Base-by-base conservation (phyloP, 805 yeast genomes). In the Suhomyces sp. region DNA sequence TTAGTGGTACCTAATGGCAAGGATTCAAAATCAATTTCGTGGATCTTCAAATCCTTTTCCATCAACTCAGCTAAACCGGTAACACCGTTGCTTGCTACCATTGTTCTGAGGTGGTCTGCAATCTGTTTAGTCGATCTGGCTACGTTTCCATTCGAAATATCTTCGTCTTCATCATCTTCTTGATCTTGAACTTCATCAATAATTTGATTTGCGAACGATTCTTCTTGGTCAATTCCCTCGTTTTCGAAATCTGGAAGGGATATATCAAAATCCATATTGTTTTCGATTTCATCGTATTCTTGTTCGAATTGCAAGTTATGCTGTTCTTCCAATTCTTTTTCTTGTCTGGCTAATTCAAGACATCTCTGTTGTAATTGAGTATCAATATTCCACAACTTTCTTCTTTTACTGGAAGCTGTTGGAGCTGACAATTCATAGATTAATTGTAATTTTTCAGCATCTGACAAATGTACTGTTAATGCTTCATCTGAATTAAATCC, bases 111-210 rank as follows among this genome's bases (percentile, higher is more conserved):
- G 5, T 67, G 64, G 8, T 53, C 54, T 0, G 83, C 86, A 6
- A 83, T 68, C 43, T 75, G 72, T 3, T 64, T 54, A 0, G 88
- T 80, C 4, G 79, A 61, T 40, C 68, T 63, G 3, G 79, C 66
- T 18, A 65, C 58, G 17, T 67, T 60, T 12, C 44, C 65, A 18
- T 36, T 52, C 27, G 42, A 44, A 11, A 30, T n/a, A 16, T 39
- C 46, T 32, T 40, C 46, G 14, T 52, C 54, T 35, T 51, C 42
- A 13, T 35, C 44, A 16, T 20, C 35, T 19, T 51, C 58, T 17
- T 11, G 32, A 28, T 19, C 39, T 19, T 43, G 40, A 21, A 38
- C 20, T 23, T 23, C 32, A 22, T 36, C 36, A 18, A 22, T 12
- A n/a, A 34, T 40, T 25, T 35, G 35, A 18, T 30, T 40, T 11